Conservation (phyloP, 768 basidiomycete genomes). For the Leccinum uliginosum region DNA sequence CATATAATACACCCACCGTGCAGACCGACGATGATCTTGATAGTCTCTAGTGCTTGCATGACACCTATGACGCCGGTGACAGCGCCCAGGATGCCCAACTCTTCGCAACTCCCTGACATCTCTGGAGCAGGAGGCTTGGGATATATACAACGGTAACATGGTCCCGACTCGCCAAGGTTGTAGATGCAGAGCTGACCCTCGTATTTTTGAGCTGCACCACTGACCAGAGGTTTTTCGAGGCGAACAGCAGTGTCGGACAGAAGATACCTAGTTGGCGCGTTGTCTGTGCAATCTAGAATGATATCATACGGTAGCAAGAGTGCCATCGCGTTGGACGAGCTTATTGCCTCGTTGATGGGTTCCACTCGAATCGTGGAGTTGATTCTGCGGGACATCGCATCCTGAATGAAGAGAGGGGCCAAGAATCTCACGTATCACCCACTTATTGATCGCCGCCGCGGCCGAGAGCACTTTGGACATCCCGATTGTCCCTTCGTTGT, state of each 20-base stretch:
- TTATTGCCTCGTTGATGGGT: constrained; percentile 49
- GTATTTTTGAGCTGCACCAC: constrained; percentile 85
- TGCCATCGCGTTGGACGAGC: constrained; percentile 57
- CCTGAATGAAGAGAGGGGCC: background rate
- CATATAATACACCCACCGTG: constrained; percentile 43
- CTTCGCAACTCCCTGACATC: constrained; percentile 74
- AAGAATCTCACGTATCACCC: constrained; percentile 3
- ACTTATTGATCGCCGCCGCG: constrained; percentile 64
- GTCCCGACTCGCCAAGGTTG: constrained; percentile 64
- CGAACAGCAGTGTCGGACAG: constrained; percentile 81
- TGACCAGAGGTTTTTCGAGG: constrained; percentile 79
- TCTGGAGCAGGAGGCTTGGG: constrained; percentile 70
- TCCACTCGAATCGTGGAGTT: constrained; percentile 68
- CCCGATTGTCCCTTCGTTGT: constrained; percentile 67
- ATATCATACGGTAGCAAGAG: constrained; percentile 65
- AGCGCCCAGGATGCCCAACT: constrained; percentile 81
- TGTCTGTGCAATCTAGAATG: constrained; percentile 93
- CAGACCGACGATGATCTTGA: constrained; percentile 70
- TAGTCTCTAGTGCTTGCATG: constrained; percentile 83
- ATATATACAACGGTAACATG: constrained; percentile 94
- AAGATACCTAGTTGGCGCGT: constrained; percentile 87
- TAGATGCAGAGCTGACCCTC: constrained; percentile 81
- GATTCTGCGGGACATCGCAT: constrained; percentile 43
- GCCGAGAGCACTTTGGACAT: constrained; percentile 82
- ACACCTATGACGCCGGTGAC: constrained; percentile 90